phyloP scores from a whole-genome alignment of 2,329 filamentous ascomycete genomes.

The Blumeria graminis region DNA sequence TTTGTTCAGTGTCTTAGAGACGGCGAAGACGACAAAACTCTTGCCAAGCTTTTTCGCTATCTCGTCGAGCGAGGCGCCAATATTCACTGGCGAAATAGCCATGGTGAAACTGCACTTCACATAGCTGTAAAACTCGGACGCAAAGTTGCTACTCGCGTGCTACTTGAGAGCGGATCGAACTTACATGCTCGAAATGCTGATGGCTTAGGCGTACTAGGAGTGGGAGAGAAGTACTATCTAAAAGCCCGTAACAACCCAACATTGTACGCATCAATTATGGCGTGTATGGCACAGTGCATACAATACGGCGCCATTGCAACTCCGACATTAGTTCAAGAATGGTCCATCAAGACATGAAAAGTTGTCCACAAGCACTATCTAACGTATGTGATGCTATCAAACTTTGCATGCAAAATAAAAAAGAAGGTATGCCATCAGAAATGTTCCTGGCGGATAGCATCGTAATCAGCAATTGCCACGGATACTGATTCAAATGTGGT shows the following conservation, averaged over 20 bases:
- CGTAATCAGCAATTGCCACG: no score
- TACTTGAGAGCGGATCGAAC: slow-evolving; percentile 5
- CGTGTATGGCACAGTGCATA: slow-evolving; percentile 7
- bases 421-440: no score
- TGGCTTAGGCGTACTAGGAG: slow-evolving; percentile 4
- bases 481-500: no score
- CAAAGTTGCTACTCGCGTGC: slow-evolving; percentile 5
- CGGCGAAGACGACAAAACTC: slow-evolving; percentile 6
- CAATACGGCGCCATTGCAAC: slow-evolving; percentile 5
- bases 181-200: slow-evolving; percentile 4
- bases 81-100: slow-evolving; percentile 5
- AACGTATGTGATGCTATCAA: no score
- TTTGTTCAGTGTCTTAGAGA: slow-evolving; percentile 5
- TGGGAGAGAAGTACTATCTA: slow-evolving; percentile 5
- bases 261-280: slow-evolving; percentile 7
- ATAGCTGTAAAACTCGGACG: slow-evolving; percentile 6
- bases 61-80: slow-evolving; percentile 6
- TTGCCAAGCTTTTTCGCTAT: slow-evolving; percentile 3
- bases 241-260: slow-evolving; percentile 4
- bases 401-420: no score
- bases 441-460: no score
- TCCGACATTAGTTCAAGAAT: slow-evolving; percentile 6
- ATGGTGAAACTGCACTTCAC: slow-evolving; percentile 6
- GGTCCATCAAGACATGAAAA: slow-evolving; percentile 1
- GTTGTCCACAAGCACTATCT: no score